phyloP scores from a whole-genome alignment of 2,329 filamentous ascomycete species.

The Sporothrix brunneoviolacea region DNA sequence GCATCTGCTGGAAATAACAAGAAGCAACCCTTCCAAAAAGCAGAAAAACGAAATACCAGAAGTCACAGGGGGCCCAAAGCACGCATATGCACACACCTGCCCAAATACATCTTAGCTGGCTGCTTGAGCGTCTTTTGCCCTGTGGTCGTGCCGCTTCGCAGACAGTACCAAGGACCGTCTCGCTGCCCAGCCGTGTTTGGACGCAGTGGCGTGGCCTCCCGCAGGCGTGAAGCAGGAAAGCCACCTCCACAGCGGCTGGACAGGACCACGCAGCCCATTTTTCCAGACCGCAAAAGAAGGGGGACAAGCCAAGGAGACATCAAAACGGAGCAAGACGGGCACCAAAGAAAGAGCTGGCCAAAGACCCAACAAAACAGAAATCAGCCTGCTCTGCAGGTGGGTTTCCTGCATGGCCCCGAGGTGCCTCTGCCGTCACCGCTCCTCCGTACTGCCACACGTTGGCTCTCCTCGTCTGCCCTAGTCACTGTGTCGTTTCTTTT shows the following conservation, averaged over 20 bases:
- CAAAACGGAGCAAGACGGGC: too few relatives aligned
- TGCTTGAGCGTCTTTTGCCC: background rate
- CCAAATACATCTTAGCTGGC: too few relatives aligned
- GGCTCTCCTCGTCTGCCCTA: background rate
- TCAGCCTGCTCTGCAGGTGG: background rate
- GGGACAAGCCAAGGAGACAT: too few relatives aligned
- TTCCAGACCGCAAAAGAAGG: too few relatives aligned
- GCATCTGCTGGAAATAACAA: too few relatives aligned
- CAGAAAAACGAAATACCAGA: too few relatives aligned
- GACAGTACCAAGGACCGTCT: background rate
- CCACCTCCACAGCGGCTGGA: slow-evolving; percentile 1
- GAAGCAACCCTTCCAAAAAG: too few relatives aligned
- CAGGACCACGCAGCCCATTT: too few relatives aligned
- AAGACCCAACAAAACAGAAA: background rate
- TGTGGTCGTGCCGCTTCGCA: background rate
- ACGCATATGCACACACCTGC: background rate
- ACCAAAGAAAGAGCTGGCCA: background rate
- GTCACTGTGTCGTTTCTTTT: background rate
- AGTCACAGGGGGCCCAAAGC: too few relatives aligned
- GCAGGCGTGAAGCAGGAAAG: background rate
- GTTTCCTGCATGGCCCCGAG: background rate
- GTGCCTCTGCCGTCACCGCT: slow-evolving; percentile 2
- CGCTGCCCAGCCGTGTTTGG: slow-evolving; percentile 3
- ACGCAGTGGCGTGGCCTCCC: background rate
- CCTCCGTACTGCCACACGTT: background rate